These are phyloP conservation scores for Blastomyces percursus DNA, from an alignment of 2,329 filamentous ascomycete genomes.

Conservation along the genomic window DNA sequence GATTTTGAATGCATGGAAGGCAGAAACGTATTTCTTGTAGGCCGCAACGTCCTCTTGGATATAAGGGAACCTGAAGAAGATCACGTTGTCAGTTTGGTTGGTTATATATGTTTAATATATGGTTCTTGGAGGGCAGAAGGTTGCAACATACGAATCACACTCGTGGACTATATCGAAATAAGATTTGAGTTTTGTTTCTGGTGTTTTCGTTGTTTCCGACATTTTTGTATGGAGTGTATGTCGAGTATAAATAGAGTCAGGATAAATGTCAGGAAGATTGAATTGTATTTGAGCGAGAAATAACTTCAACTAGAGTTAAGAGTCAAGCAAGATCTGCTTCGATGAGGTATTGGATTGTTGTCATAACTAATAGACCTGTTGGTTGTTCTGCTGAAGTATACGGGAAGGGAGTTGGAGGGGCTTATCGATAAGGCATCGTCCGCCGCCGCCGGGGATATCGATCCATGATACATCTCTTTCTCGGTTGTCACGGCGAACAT, in stretches of 20 bases:
- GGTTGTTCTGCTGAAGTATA: background rate
- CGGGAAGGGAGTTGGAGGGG: background rate
- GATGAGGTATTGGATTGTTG: background rate
- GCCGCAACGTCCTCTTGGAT: slow-evolving; percentile 47
- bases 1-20: slow-evolving; percentile 56
- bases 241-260: background rate
- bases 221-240: background rate
- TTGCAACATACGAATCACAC: slow-evolving; percentile 42
- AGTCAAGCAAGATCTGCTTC: background rate
- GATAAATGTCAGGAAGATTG: background rate
- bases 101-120: background rate
- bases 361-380: background rate
- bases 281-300: background rate
- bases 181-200: slow-evolving; percentile 3
- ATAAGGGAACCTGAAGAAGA: slow-evolving; percentile 60
- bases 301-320: background rate
- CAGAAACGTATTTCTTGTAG: slow-evolving; percentile 44
- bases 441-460: no score
- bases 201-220: background rate
- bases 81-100: slow-evolving; percentile 4
- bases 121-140: background rate
- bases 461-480: no score
- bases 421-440: background rate
- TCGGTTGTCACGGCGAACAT: no score
- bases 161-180: slow-evolving; percentile 43